These are phyloP conservation scores for Podaxis sp. DNA, from an alignment of 768 basidiomycete genomes.

Conservation along the genomic window DNA sequence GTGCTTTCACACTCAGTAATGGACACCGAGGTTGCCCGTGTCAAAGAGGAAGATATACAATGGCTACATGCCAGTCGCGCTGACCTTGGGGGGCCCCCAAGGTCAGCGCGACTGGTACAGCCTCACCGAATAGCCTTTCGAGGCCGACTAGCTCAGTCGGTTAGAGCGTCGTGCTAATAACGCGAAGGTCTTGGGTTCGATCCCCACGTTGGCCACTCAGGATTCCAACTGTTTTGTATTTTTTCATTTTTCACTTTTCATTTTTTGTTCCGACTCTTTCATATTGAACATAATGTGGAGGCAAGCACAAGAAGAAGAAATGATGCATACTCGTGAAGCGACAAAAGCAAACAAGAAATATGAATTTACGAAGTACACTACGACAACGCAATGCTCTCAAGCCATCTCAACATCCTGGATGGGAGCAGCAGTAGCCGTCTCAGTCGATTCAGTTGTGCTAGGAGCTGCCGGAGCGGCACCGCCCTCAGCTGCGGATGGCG, in stretches of 20 bases:
- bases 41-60: no score
- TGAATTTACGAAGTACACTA: conserved; percentile 11
- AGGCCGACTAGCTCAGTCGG: conserved; percentile 82
- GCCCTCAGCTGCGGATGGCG: conserved; percentile 18
- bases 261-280: neutral
- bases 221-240: neutral
- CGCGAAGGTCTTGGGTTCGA: conserved; percentile 59
- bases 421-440: conserved; percentile 15
- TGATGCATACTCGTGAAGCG: neutral
- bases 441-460: conserved; percentile 3
- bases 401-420: conserved; percentile 57
- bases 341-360: conserved; percentile 1
- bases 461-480: conserved; percentile 12
- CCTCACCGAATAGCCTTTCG: no score
- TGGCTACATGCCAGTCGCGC: no score
- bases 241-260: neutral
- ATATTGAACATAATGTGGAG: neutral
- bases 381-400: neutral
- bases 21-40: no score
- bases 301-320: neutral
- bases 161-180: conserved; percentile 85
- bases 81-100: no score
- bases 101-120: no score
- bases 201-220: conserved; percentile 18
- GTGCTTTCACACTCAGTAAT: no score